A percentile compares a stretch with the other conserved stretches of the same genome.
Evolutionary conservation across 441 rosid genomes (phyloP).

Genomic region (Populus hybrid): DNA sequence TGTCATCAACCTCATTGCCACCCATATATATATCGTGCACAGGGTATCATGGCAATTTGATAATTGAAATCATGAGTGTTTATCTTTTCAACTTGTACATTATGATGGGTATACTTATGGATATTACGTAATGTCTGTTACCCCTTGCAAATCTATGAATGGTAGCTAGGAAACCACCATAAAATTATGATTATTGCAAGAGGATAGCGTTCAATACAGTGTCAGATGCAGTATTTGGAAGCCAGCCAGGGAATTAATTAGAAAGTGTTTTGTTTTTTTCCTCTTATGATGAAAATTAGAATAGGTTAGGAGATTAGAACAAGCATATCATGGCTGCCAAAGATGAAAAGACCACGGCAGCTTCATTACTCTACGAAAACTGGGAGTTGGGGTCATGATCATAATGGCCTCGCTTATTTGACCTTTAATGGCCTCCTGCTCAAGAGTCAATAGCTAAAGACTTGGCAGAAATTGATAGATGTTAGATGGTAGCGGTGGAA

Average conservation of each 20-base stretch:
- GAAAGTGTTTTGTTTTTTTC: neutral
- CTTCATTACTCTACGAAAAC: neutral
- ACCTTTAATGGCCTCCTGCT: neutral
- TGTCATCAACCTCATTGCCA: slow-evolving; percentile 22
- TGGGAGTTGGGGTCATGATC: neutral
- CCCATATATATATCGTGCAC: neutral
- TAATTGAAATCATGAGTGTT: neutral
- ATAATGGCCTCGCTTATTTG: neutral
- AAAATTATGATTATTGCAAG: neutral
- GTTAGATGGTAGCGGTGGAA: neutral
- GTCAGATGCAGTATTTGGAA: neutral
- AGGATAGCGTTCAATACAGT: neutral
- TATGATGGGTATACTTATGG: slow-evolving; percentile 12
- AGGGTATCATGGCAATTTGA: slow-evolving; percentile 11
- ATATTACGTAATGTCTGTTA: slow-evolving; percentile 1
- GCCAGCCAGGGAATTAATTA: neutral
- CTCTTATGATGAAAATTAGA: neutral
- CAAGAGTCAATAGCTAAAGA: slow-evolving; percentile 12
- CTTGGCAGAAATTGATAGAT: neutral
- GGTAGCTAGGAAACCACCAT: neutral
- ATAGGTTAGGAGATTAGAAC: neutral
- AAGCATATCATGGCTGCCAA: neutral
- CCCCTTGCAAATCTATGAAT: no score
- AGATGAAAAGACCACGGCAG: neutral
- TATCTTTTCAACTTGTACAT: slow-evolving; percentile 26